Evolutionary conservation across 2,329 filamentous ascomycete species (phyloP).

Genomic region (Colletotrichum spinosum): DNA sequence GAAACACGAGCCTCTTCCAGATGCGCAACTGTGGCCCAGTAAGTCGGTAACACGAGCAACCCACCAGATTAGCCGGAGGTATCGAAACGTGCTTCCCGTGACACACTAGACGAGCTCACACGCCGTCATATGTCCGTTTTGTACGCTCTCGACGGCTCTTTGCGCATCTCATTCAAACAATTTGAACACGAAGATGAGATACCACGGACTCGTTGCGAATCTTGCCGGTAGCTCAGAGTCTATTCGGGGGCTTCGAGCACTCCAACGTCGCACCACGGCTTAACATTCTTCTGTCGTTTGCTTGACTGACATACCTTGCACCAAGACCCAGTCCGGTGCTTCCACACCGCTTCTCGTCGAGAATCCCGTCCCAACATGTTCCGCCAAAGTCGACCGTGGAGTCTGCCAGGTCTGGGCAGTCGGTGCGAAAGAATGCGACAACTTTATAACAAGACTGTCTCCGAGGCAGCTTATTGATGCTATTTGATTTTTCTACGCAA

Average conservation of each 20-base stretch:
- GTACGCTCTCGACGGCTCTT: background rate
- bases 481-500: too few relatives aligned
- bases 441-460: too few relatives aligned
- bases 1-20: constrained; percentile 33
- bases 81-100: constrained; percentile 28
- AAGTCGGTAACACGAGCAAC: constrained; percentile 17
- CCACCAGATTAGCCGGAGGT: constrained; percentile 29
- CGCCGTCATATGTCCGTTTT: constrained; percentile 12
- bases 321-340: constrained; percentile 13
- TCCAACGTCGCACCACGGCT: too few relatives aligned
- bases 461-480: too few relatives aligned
- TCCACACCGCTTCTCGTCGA: constrained; percentile 34
- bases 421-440: too few relatives aligned
- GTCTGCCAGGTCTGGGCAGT: too few relatives aligned
- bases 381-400: constrained; percentile 6
- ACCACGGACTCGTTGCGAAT: background rate
- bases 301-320: background rate
- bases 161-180: background rate
- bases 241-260: constrained; percentile 3
- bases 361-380: constrained; percentile 30
- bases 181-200: background rate
- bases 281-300: background rate
- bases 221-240: background rate
- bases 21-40: constrained; percentile 30
- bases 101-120: constrained; percentile 27